Conservation (phyloP, 1,284 basidiomycete genomes). For the Xerocomus amazonicus region DNA sequence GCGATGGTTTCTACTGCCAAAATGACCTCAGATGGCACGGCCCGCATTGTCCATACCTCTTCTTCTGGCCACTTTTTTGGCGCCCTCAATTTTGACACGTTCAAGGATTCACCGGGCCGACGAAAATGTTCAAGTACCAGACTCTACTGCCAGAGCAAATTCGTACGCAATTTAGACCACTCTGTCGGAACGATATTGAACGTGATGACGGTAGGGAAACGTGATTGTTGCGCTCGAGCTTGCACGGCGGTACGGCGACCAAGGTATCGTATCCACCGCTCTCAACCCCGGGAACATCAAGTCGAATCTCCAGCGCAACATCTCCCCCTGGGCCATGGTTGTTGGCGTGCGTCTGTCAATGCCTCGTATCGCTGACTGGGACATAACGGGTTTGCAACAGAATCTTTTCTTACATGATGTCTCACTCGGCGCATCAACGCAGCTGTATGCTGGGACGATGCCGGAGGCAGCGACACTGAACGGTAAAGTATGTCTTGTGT, state of each 20-base stretch:
- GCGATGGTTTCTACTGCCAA: conserved; percentile 37
- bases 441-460: conserved; percentile 37
- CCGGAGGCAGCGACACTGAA: conserved; percentile 28
- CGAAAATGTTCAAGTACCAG: conserved; percentile 21
- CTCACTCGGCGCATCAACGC: conserved; percentile 35
- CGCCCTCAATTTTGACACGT: conserved; percentile 33
- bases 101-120: conserved; percentile 38
- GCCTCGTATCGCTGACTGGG: not conserved
- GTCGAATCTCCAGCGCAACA: not conserved
- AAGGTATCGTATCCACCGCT: conserved; percentile 26
- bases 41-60: conserved; percentile 43
- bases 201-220: conserved; percentile 16
- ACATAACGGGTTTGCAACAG: conserved; percentile 3
- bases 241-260: conserved; percentile 21
- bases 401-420: conserved; percentile 19
- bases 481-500: conserved; percentile 28
- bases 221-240: conserved; percentile 23
- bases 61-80: conserved; percentile 34
- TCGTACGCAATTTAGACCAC: conserved; percentile 30
- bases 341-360: conserved; percentile 12
- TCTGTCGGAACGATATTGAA: no score
- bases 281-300: conserved; percentile 15
- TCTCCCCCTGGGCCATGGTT: not conserved
- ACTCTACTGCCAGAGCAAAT: conserved; percentile 48
- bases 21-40: conserved; percentile 29